These are phyloP conservation scores for Coemansia sp. DNA, from an alignment of 192 early-diverging fungal species.

Conservation along the genomic window DNA sequence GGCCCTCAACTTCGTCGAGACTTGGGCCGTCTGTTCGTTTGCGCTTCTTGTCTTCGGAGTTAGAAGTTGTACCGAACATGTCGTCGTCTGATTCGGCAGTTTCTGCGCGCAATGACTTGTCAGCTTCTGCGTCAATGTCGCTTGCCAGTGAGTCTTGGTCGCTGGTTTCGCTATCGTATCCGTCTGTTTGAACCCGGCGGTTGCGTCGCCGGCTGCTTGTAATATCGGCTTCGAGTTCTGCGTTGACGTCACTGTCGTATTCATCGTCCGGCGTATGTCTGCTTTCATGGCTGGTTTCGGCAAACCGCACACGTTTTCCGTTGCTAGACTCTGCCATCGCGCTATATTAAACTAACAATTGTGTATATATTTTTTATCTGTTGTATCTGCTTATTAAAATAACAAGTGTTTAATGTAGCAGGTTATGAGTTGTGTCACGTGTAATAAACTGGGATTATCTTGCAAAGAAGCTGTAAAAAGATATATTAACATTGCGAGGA, in stretches of 20 bases:
- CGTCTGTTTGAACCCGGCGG: conserved; percentile 22
- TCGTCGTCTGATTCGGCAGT: conserved; percentile 50
- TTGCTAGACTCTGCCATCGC: neutral
- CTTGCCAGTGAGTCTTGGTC: conserved; percentile 38
- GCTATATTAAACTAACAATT: neutral
- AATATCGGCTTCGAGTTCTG: conserved; percentile 37
- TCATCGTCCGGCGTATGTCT: neutral
- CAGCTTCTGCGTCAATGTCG: conserved; percentile 37
- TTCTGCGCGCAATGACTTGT: neutral
- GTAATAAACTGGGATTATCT: too few species aligned
- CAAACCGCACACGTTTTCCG: conserved; percentile 24
- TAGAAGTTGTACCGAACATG: conserved; percentile 59
- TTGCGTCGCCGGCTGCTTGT: conserved; percentile 15
- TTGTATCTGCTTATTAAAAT: too few species aligned
- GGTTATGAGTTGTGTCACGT: too few species aligned
- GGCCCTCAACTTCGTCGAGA: conserved; percentile 59
- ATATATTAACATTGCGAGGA: neutral
- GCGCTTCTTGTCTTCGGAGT: conserved; percentile 9
- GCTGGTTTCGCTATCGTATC: conserved; percentile 40
- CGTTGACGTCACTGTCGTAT: conserved; percentile 29
- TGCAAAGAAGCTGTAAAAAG: too few species aligned
- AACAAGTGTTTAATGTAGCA: too few species aligned
- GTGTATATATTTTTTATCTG: too few species aligned
- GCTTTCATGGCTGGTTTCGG: neutral
- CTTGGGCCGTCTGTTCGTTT: conserved; percentile 23